Base-by-base conservation (phyloP, 108 stramenopile genomes). In the Skeletonema menzelii region DNA sequence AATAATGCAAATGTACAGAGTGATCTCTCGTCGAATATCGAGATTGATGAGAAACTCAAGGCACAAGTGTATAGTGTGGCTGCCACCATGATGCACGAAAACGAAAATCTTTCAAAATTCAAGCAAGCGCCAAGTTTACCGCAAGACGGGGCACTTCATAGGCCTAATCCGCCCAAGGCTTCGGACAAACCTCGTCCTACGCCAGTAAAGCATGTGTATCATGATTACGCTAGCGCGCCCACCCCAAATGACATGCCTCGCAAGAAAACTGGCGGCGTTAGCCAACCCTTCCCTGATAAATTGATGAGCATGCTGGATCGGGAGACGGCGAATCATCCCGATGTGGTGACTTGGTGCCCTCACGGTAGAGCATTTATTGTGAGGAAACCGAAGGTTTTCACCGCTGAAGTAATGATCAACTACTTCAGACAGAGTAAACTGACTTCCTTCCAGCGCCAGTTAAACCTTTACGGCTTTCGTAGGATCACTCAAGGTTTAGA, bases 381-480 rank as follows among this genome's bases (percentile, higher is more conserved):
- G 28, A 69, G 82, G 13, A 87, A 96, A 57, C 94, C 92, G 0
- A 91, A 96, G 49, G 69, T 76, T 8, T 98, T 98, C 75, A 86
- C 91, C 20, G 35, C 67, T 12, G 82, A 94, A 14, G 90, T 97
- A 59, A 94, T 98, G 95, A 94, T 86, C 38, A 84, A 75, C 37
- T 95, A 88, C 82, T 94, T 96, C 63, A 82, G 87, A 38, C 95
- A 97, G 70, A 91, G 91, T 56, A 97, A 94, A 63, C 62, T 90
- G 37, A 94, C 90, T 14, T 82, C 77, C 46, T 94, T 90, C 71
- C 92, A 90, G 63, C 70, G 97, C 11, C 97, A 96, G 70, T 68
- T 97, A 30, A 97, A 97, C 69, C 80, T 97, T 1, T 97, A 97
- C 65, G 97, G 97, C 2, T 97, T 97, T 70, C 84, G 94, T n/a